Evolutionary conservation across 352 stramenopile species (phyloP).

Genomic region (Elongisporangium prolatum): DNA sequence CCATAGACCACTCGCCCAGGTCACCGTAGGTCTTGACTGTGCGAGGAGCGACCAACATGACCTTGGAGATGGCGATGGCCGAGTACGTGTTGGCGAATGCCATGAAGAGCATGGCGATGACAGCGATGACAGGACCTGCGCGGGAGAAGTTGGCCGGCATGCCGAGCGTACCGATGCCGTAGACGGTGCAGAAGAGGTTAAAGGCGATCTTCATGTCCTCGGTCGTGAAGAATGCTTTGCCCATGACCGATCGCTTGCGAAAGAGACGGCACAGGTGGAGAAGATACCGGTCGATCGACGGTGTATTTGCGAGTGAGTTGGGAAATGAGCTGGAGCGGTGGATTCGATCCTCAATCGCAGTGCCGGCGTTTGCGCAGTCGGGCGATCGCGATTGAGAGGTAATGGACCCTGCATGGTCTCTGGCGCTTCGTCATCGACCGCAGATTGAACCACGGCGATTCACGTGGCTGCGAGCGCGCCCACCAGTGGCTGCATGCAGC

Average conservation of each 20-base stretch:
- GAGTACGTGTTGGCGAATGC: constrained; percentile 42
- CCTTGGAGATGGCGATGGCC: constrained; percentile 37
- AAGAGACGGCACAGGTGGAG: neutral
- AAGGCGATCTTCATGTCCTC: constrained; percentile 41
- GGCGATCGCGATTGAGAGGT: neutral
- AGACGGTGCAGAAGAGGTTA: constrained; percentile 50
- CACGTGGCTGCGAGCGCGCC: neutral
- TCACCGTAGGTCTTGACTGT: constrained; percentile 45
- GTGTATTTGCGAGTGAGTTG: neutral
- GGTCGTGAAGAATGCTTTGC: constrained; percentile 30
- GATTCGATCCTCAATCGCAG: neutral
- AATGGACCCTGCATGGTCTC: neutral
- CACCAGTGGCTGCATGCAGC: neutral
- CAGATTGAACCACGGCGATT: neutral
- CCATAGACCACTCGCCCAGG: constrained; percentile 37
- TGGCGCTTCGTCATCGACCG: neutral
- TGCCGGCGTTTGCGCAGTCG: neutral
- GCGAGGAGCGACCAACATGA: constrained; percentile 38
- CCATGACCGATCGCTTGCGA: constrained; percentile 3
- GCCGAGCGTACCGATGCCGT: constrained; percentile 52
- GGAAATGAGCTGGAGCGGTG: neutral
- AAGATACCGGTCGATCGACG: neutral
- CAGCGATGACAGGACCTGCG: constrained; percentile 33
- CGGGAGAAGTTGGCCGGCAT: constrained; percentile 51
- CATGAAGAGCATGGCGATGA: constrained; percentile 47